Evolutionary conservation across 2,329 filamentous ascomycete species (phyloP).

Genomic region (Sphaceloma murrayae): DNA sequence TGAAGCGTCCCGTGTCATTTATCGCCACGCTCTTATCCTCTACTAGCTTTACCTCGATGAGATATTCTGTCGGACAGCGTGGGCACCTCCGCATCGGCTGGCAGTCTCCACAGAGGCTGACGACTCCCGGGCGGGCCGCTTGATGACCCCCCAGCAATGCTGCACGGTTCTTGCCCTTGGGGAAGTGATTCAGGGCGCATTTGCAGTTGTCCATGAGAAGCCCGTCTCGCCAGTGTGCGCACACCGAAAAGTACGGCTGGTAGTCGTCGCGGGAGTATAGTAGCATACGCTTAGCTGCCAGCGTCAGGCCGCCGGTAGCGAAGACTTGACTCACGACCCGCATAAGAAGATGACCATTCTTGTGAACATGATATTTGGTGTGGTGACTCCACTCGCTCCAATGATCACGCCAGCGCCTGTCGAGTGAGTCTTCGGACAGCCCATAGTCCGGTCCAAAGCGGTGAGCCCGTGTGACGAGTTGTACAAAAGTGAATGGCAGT

Average conservation of each 20-base stretch:
- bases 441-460: constrained; percentile 42
- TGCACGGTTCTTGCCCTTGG: constrained; percentile 34
- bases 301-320: constrained; percentile 41
- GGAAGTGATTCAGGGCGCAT: constrained; percentile 51
- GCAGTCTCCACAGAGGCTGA: constrained; percentile 46
- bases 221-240: constrained; percentile 54
- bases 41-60: constrained; percentile 50
- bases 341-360: constrained; percentile 45
- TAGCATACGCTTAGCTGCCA: constrained; percentile 45
- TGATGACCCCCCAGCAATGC: constrained; percentile 19
- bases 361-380: constrained; percentile 45
- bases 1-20: constrained; percentile 41
- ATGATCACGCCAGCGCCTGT: constrained; percentile 46
- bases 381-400: constrained; percentile 45
- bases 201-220: constrained; percentile 52
- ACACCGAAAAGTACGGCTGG: constrained; percentile 53
- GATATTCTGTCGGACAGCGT: constrained; percentile 53
- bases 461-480: constrained; percentile 44
- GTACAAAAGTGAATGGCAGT: constrained; percentile 50
- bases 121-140: constrained; percentile 27
- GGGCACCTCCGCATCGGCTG: constrained; percentile 52
- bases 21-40: constrained; percentile 39
- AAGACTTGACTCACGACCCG: constrained; percentile 48
- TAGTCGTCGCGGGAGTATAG: constrained; percentile 53
- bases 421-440: constrained; percentile 38